Percentiles rank a stretch among this genome's conserved stretches.
These are phyloP conservation scores for Agastache rugosa DNA, from an alignment of 257 asterid species.

Conservation along the genomic window DNA sequence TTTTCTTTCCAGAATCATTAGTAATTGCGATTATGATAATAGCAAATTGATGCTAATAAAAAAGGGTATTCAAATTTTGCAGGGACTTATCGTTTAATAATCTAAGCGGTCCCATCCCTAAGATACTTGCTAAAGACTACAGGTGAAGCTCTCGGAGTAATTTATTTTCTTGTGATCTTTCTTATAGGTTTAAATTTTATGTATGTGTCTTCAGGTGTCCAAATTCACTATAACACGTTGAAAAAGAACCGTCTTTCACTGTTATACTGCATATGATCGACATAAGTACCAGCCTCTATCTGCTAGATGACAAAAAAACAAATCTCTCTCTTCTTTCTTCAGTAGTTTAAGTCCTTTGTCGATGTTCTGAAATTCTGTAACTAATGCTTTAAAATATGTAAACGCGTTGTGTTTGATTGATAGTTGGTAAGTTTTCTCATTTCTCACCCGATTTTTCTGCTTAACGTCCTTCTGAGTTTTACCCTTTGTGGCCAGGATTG, in stretches of 20 bases:
- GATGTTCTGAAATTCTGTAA: background rate
- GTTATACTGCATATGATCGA: background rate
- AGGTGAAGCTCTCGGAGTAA: slow-evolving; percentile 53
- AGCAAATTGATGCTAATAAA: slow-evolving; percentile 18
- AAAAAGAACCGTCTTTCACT: background rate
- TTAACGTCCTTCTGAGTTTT: background rate
- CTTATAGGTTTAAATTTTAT: background rate
- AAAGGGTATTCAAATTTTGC: slow-evolving; percentile 38
- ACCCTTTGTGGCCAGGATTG: background rate
- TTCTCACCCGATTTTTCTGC: background rate
- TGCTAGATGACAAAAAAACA: background rate
- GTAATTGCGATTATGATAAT: slow-evolving; percentile 11
- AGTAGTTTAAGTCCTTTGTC: background rate
- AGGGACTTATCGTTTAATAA: slow-evolving; percentile 93
- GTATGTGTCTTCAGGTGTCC: background rate
- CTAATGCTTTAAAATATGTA: background rate
- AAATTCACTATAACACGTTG: background rate
- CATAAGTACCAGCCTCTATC: background rate
- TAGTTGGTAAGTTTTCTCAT: background rate
- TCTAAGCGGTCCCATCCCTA: slow-evolving; percentile 83
- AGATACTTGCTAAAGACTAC: slow-evolving; percentile 84
- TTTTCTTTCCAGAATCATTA: slow-evolving; percentile 41
- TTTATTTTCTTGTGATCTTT: slow-evolving; percentile 21
- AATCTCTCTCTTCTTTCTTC: background rate
- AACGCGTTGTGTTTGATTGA: background rate